phyloP scores from a whole-genome alignment of 805 yeast species.

The Sugiyamaella boreocaroliniensis region DNA sequence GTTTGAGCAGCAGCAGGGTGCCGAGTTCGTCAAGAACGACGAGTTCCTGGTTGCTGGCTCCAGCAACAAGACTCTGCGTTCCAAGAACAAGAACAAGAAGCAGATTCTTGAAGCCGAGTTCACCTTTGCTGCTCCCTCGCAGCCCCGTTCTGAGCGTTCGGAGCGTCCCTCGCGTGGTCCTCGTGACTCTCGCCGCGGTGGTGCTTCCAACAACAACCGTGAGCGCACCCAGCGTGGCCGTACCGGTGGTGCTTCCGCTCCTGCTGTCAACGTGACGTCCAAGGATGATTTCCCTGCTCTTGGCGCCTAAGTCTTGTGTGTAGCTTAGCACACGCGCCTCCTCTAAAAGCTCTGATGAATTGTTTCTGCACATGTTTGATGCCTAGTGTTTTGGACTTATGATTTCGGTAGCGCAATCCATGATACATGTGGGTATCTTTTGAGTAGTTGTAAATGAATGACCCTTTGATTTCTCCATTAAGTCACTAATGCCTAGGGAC shows the following conservation, averaged over 20 bases:
- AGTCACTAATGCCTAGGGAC: not conserved
- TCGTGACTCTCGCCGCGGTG: slow-evolving; percentile 22
- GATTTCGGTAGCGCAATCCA: not conserved
- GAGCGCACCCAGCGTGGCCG: slow-evolving; percentile 30
- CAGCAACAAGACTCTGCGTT: slow-evolving; percentile 57
- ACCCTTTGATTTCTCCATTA: too few species aligned
- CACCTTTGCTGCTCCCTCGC: slow-evolving; percentile 44
- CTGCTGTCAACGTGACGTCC: slow-evolving; percentile 22
- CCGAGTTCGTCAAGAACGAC: slow-evolving; percentile 55
- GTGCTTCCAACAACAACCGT: slow-evolving; percentile 13
- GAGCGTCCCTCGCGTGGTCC: not conserved
- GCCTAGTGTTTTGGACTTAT: not conserved
- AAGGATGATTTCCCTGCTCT: slow-evolving; percentile 25
- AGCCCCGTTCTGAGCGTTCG: not conserved
- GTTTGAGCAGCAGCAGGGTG: slow-evolving; percentile 39
- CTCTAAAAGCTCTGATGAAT: not conserved
- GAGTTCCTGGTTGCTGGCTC: slow-evolving; percentile 56
- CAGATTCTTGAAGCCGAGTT: slow-evolving; percentile 67
- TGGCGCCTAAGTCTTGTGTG: slow-evolving; percentile 17
- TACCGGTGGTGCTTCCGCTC: slow-evolving; percentile 23
- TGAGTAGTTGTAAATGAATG: not conserved
- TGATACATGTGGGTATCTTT: not conserved
- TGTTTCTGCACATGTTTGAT: not conserved
- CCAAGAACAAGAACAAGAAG: slow-evolving; percentile 79
- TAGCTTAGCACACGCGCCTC: not conserved